These are phyloP conservation scores for Cystofilobasidium ferigula DNA, from an alignment of 768 basidiomycete genomes.

Conservation along the genomic window DNA sequence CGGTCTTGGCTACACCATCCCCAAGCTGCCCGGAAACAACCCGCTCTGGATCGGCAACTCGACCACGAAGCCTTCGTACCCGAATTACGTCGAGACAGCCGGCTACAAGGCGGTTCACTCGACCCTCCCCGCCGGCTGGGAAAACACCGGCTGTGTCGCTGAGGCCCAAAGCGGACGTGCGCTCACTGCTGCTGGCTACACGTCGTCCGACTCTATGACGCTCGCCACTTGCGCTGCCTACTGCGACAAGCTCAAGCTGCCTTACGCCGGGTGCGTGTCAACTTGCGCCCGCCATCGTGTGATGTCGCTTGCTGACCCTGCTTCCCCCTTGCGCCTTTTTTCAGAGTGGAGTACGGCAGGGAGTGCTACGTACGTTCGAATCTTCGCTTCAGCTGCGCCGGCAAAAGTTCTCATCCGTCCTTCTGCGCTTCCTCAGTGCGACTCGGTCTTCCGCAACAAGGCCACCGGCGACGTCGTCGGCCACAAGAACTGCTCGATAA, in stretches of 20 bases:
- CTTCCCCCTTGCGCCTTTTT: no score
- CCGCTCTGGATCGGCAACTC: constrained; percentile 34
- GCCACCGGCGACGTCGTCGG: constrained; percentile 34
- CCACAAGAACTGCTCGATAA: constrained; percentile 29
- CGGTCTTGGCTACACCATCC: constrained; percentile 27
- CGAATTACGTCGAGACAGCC: constrained; percentile 30
- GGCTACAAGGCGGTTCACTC: constrained; percentile 29
- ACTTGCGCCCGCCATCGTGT: no score
- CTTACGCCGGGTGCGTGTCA: constrained; percentile 36
- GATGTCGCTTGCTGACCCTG: no score
- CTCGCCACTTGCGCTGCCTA: constrained; percentile 28
- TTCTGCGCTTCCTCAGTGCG: background rate
- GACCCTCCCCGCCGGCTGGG: constrained; percentile 35
- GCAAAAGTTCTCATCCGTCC: background rate
- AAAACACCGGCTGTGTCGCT: constrained; percentile 36
- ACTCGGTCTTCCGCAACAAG: constrained; percentile 31
- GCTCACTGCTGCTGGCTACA: constrained; percentile 29
- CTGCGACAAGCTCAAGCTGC: constrained; percentile 27
- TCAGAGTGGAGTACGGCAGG: constrained; percentile 35
- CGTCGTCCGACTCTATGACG: constrained; percentile 34
- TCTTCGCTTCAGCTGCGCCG: background rate
- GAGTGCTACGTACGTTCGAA: background rate
- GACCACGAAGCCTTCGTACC: constrained; percentile 27
- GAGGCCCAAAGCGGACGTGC: constrained; percentile 35
- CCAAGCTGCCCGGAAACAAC: constrained; percentile 34